Percentiles rank a stretch among this genome's conserved stretches.
Conservation (phyloP, 345 rosid species). For the Corchorus olitorius region DNA sequence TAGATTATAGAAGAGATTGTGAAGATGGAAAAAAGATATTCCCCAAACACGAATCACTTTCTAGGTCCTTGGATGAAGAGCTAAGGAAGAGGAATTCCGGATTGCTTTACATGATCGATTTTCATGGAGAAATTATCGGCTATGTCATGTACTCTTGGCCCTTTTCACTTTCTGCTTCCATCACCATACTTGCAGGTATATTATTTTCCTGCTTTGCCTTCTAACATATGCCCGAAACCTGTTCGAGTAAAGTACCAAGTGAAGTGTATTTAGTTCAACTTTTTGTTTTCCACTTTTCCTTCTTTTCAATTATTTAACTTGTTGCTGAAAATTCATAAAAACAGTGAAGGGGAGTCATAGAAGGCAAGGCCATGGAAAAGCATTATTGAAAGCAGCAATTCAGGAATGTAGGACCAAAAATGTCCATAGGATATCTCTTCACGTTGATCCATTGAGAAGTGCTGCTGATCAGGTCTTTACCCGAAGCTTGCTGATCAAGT, state of each 20-base stretch:
- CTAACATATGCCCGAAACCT: slow-evolving; percentile 20
- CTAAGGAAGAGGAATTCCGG: slow-evolving; percentile 72
- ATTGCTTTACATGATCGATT: slow-evolving; percentile 46
- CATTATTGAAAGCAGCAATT: slow-evolving; percentile 62
- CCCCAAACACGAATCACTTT: slow-evolving; percentile 85
- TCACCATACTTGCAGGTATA: slow-evolving; percentile 82
- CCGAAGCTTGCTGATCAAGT: slow-evolving; percentile 69
- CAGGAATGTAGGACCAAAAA: slow-evolving; percentile 69
- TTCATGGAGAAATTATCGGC: slow-evolving; percentile 54
- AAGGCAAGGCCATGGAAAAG: slow-evolving; percentile 73
- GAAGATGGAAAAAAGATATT: slow-evolving; percentile 68
- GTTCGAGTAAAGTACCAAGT: slow-evolving; percentile 51
- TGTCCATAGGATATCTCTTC: slow-evolving; percentile 64
- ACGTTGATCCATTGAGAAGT: slow-evolving; percentile 73
- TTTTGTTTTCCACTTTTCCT: neutral
- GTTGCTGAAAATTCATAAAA: neutral
- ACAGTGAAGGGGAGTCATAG: slow-evolving; percentile 71
- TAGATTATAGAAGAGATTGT: slow-evolving; percentile 67
- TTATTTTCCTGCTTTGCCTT: neutral
- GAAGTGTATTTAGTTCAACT: neutral
- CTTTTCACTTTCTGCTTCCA: slow-evolving; percentile 69
- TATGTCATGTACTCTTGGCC: slow-evolving; percentile 79
- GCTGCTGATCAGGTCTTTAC: slow-evolving; percentile 70
- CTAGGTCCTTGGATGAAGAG: slow-evolving; percentile 64
- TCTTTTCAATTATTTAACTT: neutral